Base-by-base conservation (phyloP, 805 yeast genomes). In the Candida hungchunana region DNA sequence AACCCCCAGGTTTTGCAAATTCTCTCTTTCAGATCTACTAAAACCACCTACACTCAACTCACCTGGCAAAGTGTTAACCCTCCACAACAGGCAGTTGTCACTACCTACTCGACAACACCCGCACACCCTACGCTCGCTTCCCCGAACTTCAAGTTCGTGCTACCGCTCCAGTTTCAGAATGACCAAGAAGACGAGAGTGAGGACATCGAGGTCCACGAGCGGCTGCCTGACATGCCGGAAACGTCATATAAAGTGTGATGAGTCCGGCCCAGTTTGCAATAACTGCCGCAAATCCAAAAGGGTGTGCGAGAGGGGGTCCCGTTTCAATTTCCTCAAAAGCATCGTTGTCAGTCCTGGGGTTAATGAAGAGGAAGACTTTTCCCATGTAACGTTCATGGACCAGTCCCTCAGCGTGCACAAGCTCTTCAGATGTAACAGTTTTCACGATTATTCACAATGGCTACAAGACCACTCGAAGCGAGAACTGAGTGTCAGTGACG, bases 211-310 rank as follows among this genome's bases (percentile, higher is more conserved):
- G 34, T 56, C 63, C 16, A 48, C 63, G 37, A 50, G 50, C 19
- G 82, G 82, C 12, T 76, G 82, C 50, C 56, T 73, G 34, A 75
- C 79, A 9, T 77, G 82, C 49, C 67, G 81, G 23, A 69, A 69
- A 39, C 66, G 81, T 31, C 77, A 77, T 47, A 71, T 77, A 62
- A 76, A 76, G 48, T 77, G 82, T 55, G 82, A 77, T 51, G 82
- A 76, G 48, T 66, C 63, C 24, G 60, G 60, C 23, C 82, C 81
- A 2, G 66, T 65, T 15, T 77, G 82, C 55, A 63, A 63, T 33
- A 75, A 75, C 57, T 61, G 79, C 48, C 55, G 63, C 31, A 67
- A 67, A 35, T 66, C 76, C 8, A 64, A 67, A 20, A 58, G 74
- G 26, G 59, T 58, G 30, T 73, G 79, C 44, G 63, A 65, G 45